Evolutionary conservation across 1,284 basidiomycete genomes (phyloP).

Genomic region (Ustilago bromivora): DNA sequence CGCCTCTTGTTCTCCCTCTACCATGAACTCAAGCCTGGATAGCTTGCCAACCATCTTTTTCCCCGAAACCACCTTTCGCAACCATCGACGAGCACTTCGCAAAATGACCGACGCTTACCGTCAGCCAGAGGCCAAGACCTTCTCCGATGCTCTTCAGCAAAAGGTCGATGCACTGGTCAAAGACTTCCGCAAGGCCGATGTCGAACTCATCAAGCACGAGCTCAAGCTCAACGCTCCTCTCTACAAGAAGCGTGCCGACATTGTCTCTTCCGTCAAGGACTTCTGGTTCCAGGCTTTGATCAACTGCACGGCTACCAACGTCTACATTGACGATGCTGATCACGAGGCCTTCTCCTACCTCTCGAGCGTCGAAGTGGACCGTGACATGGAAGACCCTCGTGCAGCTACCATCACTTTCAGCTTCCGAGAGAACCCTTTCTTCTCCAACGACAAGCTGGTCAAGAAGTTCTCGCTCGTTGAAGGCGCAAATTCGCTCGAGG

Average conservation of each 20-base stretch:
- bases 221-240: slow-evolving; percentile 62
- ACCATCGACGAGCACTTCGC: background rate
- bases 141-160: slow-evolving; percentile 44
- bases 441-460: slow-evolving; percentile 57
- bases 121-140: slow-evolving; percentile 50
- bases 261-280: slow-evolving; percentile 57
- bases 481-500: slow-evolving; percentile 53
- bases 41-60: background rate
- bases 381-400: slow-evolving; percentile 62
- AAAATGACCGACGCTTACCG: slow-evolving; percentile 44
- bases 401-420: slow-evolving; percentile 60
- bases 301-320: slow-evolving; percentile 65
- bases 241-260: slow-evolving; percentile 62
- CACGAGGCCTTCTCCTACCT: slow-evolving; percentile 61
- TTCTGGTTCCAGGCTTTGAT: slow-evolving; percentile 67
- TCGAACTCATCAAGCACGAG: slow-evolving; percentile 61
- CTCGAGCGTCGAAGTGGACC: slow-evolving; percentile 58
- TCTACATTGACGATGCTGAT: slow-evolving; percentile 67
- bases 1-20: background rate
- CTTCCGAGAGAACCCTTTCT: slow-evolving; percentile 65
- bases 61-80: background rate
- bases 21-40: slow-evolving; percentile 3
- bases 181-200: slow-evolving; percentile 57
- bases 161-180: slow-evolving; percentile 54
- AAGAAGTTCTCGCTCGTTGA: slow-evolving; percentile 62